These are phyloP conservation scores for Sphagnum tenellum DNA, from an alignment of 225 moss, liverwort and hornwort genomes.

Conservation along the genomic window DNA sequence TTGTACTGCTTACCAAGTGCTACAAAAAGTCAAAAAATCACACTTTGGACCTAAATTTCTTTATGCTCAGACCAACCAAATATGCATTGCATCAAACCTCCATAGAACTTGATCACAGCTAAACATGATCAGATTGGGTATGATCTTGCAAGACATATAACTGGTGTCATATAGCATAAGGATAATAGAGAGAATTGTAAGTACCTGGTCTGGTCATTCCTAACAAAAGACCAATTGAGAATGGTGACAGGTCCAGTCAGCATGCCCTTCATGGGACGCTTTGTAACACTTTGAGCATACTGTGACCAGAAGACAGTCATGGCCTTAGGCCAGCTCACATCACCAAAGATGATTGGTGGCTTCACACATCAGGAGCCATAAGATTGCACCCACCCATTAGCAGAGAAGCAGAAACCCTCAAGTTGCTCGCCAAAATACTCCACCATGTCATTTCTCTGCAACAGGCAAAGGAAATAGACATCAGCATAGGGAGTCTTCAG, in stretches of 20 bases:
- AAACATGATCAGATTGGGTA: too few species aligned
- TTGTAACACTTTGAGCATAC: slow-evolving; percentile 57
- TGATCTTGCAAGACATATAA: too few species aligned
- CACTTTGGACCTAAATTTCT: too few species aligned
- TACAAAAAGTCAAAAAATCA: too few species aligned
- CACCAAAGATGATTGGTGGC: slow-evolving; percentile 90
- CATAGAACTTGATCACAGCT: too few species aligned
- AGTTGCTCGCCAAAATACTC: slow-evolving; percentile 69
- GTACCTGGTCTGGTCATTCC: slow-evolving; percentile 68
- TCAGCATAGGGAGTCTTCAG: too few species aligned
- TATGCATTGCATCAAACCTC: too few species aligned
- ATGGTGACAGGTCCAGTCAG: slow-evolving; percentile 82
- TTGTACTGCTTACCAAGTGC: too few species aligned
- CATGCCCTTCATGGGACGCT: slow-evolving; percentile 93
- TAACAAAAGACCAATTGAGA: slow-evolving; percentile 87
- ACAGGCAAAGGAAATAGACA: background rate
- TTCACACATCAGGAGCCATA: slow-evolving; percentile 94
- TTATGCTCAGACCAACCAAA: too few species aligned
- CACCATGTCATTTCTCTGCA: slow-evolving; percentile 68
- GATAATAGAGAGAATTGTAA: background rate
- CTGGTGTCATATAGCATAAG: too few species aligned
- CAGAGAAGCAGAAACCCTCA: slow-evolving; percentile 50
- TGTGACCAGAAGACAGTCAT: slow-evolving; percentile 94
- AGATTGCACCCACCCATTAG: slow-evolving; percentile 64
- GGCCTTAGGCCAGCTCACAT: slow-evolving; percentile 78